A percentile compares a stretch with the other conserved stretches of the same genome.
These are phyloP conservation scores for Nakazawaea wickerhamii DNA, from an alignment of 805 yeast genomes.

Conservation along the genomic window DNA sequence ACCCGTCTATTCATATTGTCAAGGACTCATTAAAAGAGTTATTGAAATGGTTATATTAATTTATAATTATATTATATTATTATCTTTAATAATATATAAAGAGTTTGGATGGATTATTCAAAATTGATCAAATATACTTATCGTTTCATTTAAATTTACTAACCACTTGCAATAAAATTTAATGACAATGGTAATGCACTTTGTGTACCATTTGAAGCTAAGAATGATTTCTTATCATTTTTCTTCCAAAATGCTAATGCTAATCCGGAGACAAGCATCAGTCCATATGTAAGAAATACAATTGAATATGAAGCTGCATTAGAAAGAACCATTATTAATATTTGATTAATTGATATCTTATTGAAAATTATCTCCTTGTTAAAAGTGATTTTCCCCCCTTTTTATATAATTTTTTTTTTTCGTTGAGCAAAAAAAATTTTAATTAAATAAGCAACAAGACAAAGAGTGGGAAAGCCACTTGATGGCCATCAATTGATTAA, in stretches of 20 bases:
- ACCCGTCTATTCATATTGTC: constrained; percentile 37
- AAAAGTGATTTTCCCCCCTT: no score
- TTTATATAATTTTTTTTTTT: no score
- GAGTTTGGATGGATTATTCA: constrained; percentile 8
- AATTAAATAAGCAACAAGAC: not conserved
- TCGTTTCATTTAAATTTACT: constrained; percentile 29
- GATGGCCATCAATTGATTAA: not conserved
- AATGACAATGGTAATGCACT: constrained; percentile 75
- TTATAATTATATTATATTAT: no score
- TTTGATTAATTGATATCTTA: no score
- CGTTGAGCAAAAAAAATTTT: no score
- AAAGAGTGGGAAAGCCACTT: not conserved
- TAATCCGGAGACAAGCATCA: constrained; percentile 48
- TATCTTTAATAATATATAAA: no score
- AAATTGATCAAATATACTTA: constrained; percentile 12
- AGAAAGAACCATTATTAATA: constrained; percentile 10
- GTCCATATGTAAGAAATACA: constrained; percentile 54
- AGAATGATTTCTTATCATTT: constrained; percentile 48
- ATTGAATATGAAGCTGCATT: constrained; percentile 48
- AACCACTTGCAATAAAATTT: constrained; percentile 88
- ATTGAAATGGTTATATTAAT: not conserved
- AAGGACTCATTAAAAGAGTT: not conserved
- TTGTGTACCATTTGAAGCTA: constrained; percentile 78
- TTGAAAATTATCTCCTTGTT: no score
- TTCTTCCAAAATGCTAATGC: constrained; percentile 54